Percentiles rank a stretch among this genome's conserved stretches.
These are phyloP conservation scores for Auxenochlorella protothecoides DNA, from an alignment of 139 green algal genomes.

Conservation along the genomic window DNA sequence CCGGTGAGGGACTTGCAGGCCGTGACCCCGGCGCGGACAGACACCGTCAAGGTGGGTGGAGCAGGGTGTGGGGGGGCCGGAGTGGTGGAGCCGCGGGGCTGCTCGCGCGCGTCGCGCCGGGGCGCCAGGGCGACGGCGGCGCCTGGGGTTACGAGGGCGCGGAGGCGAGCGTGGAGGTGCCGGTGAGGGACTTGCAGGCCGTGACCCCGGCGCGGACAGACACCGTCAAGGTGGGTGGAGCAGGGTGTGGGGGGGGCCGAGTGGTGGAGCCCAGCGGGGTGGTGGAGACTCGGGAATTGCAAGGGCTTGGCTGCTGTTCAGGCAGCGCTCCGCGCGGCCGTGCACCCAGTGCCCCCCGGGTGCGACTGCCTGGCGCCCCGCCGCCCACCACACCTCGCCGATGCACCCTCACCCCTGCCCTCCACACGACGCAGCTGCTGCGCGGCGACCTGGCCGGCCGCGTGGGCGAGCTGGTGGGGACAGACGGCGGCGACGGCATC, in stretches of 20 bases:
- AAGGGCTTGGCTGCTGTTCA: too few relatives aligned
- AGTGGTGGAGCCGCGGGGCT: too few relatives aligned
- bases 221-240: conserved; percentile 7
- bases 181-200: background rate
- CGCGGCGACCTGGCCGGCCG: conserved; percentile 20
- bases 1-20: background rate
- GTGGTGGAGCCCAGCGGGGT: too few relatives aligned
- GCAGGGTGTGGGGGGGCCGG: too few relatives aligned
- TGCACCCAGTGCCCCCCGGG: too few relatives aligned
- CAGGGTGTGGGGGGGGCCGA: too few relatives aligned
- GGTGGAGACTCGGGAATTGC: too few relatives aligned
- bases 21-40: conserved; percentile 6
- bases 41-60: conserved; percentile 11
- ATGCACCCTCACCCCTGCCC: too few relatives aligned
- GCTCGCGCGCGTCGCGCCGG: too few relatives aligned
- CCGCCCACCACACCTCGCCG: too few relatives aligned
- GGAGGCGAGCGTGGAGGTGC: conserved; percentile 2
- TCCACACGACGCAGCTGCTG: background rate
- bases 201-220: conserved; percentile 10
- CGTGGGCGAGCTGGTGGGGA: conserved; percentile 29
- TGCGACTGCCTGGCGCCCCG: too few relatives aligned
- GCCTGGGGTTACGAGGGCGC: background rate
- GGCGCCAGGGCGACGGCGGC: background rate
- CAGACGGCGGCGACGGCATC: conserved; percentile 32
- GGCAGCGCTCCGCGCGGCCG: too few relatives aligned